Percentiles rank a stretch among this genome's conserved stretches.
Evolutionary conservation across 768 basidiomycete genomes (phyloP).

Genomic region (Pleurotus sapidus): DNA sequence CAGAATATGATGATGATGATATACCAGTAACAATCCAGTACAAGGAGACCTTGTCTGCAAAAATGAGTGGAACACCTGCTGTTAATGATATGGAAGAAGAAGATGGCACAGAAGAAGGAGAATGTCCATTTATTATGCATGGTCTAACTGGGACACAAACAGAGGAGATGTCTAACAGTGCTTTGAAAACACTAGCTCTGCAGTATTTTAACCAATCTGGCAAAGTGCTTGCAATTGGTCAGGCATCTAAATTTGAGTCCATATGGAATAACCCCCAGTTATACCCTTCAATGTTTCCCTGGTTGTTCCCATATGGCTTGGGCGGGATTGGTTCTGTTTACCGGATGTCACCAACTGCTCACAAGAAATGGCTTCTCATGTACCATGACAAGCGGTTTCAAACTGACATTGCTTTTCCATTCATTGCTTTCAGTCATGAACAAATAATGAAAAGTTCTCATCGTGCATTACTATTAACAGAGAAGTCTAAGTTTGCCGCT

Average conservation of each 20-base stretch:
- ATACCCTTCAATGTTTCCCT: constrained; percentile 30
- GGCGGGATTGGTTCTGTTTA: constrained; percentile 21
- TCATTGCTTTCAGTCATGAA: constrained; percentile 26
- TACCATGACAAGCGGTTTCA: constrained; percentile 28
- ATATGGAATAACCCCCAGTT: constrained; percentile 22
- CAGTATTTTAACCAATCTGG: constrained; percentile 22
- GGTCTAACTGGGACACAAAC: constrained; percentile 8
- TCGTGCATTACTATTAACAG: constrained; percentile 24
- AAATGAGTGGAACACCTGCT: neutral
- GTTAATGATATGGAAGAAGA: constrained; percentile 20
- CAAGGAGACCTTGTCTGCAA: neutral
- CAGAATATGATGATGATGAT: constrained; percentile 12
- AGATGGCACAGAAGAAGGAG: constrained; percentile 11
- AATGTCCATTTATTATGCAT: constrained; percentile 20
- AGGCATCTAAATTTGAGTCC: constrained; percentile 14
- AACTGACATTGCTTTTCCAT: constrained; percentile 19
- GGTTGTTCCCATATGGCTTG: constrained; percentile 38
- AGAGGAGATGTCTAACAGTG: constrained; percentile 8
- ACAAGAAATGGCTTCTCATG: constrained; percentile 27
- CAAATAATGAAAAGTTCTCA: constrained; percentile 20
- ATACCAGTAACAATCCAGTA: constrained; percentile 6
- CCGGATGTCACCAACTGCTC: constrained; percentile 13
- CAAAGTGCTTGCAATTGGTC: constrained; percentile 19
- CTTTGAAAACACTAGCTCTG: constrained; percentile 20
- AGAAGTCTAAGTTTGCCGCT: constrained; percentile 21